phyloP scores from a whole-genome alignment of 2,329 filamentous ascomycete species.

The Epichloe glyceriae region DNA sequence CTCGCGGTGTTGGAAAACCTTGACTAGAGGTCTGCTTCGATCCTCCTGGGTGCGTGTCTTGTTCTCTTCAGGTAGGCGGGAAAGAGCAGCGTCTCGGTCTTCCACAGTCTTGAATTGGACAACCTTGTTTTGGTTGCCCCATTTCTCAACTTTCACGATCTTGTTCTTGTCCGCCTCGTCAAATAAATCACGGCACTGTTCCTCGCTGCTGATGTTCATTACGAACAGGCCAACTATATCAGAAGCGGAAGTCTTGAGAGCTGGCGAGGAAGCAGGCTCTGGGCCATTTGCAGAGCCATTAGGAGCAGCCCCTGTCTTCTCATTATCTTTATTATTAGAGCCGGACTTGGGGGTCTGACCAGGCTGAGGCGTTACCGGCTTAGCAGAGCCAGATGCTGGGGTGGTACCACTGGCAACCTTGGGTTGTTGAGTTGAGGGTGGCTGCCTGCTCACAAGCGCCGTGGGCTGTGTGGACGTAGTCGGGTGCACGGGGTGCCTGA shows the following conservation, averaged over 20 bases:
- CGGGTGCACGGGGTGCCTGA: conserved; percentile 23
- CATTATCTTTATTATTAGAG: conserved; percentile 37
- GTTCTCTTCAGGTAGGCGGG: conserved; percentile 59
- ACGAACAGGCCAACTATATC: conserved; percentile 80
- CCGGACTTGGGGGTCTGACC: conserved; percentile 28
- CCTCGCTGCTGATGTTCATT: conserved; percentile 70
- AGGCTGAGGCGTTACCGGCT: conserved; percentile 37
- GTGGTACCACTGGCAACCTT: conserved; percentile 28
- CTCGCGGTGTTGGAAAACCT: conserved; percentile 64
- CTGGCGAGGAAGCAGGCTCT: conserved; percentile 43
- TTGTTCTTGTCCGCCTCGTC: conserved; percentile 71
- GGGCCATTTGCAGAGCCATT: conserved; percentile 42
- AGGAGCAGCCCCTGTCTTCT: conserved; percentile 36
- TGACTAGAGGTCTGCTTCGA: conserved; percentile 67
- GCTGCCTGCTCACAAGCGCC: conserved; percentile 22
- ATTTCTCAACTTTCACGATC: conserved; percentile 67
- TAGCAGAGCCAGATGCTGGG: conserved; percentile 21
- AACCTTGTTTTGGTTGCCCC: conserved; percentile 68
- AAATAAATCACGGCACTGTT: conserved; percentile 73
- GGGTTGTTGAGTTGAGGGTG: conserved; percentile 24
- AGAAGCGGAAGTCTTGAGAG: conserved; percentile 46
- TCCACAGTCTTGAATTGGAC: conserved; percentile 71
- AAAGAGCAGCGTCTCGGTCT: conserved; percentile 69
- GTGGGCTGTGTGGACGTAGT: conserved; percentile 24
- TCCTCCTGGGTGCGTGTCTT: conserved; percentile 62